Percentiles rank a stretch among this genome's conserved stretches.
phyloP scores from a whole-genome alignment of 805 yeast genomes.

The Barnettozyma siamensis region DNA sequence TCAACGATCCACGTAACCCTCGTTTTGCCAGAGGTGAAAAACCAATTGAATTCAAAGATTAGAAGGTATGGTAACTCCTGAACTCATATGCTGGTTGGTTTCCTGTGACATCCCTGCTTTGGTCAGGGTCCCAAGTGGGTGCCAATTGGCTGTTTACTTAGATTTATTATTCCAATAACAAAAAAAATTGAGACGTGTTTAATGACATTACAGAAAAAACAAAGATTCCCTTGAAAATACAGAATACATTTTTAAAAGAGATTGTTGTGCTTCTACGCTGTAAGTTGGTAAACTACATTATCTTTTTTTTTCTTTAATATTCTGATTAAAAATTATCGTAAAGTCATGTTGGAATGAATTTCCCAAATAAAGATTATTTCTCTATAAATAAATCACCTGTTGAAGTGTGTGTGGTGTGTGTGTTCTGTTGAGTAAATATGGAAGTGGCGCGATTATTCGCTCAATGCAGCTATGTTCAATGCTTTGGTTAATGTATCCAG shows the following conservation, averaged over 20 bases:
- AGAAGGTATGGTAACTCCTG: background rate
- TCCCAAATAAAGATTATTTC: constrained; percentile 2
- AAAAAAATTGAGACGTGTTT: constrained; percentile 7
- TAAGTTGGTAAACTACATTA: too few species aligned
- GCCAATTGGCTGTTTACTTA: background rate
- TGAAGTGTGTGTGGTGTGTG: constrained; percentile 7
- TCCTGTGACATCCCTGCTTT: background rate
- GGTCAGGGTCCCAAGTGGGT: background rate
- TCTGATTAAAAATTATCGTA: constrained; percentile 1
- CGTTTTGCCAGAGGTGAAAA: constrained; percentile 63
- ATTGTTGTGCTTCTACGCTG: background rate
- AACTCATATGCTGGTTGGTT: background rate
- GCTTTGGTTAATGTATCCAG: constrained; percentile 16
- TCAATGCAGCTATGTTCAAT: constrained; percentile 17
- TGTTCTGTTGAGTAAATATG: background rate
- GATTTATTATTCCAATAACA: background rate
- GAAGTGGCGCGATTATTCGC: background rate
- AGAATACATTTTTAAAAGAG: background rate
- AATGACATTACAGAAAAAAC: constrained; percentile 7
- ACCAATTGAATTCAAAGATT: constrained; percentile 32
- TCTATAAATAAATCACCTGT: constrained; percentile 9
- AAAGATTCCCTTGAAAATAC: background rate
- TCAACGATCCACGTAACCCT: constrained; percentile 96
- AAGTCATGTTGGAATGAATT: constrained; percentile 12
- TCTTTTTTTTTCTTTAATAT: background rate